Percentiles rank a stretch among this genome's conserved stretches.
Evolutionary conservation across 345 rosid genomes (phyloP).

Genomic region (Camelina laxa): DNA sequence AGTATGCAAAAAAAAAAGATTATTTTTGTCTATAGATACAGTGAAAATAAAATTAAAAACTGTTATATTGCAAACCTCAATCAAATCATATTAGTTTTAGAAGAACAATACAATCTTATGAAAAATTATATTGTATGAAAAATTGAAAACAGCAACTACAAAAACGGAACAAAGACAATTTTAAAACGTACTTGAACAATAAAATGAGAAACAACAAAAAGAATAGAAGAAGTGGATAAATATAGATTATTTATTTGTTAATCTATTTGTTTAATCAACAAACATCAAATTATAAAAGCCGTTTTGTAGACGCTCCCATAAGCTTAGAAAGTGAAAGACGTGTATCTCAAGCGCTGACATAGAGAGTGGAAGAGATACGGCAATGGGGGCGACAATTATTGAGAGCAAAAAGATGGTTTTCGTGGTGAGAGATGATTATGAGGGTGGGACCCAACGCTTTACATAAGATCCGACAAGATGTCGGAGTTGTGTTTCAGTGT

Average conservation of each 20-base stretch:
- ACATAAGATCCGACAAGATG: slow-evolving; percentile 41
- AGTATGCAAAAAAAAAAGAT: background rate
- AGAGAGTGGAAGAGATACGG: slow-evolving; percentile 1
- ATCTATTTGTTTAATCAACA: no score
- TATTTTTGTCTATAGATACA: no score
- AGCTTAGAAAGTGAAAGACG: background rate
- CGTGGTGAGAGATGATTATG: slow-evolving; percentile 16
- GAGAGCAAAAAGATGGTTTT: slow-evolving; percentile 28
- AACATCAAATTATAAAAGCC: background rate
- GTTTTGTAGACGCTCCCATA: background rate
- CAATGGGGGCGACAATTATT: slow-evolving; percentile 35
- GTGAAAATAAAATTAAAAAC: background rate
- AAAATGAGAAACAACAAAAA: background rate
- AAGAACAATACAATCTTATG: background rate
- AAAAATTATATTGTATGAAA: no score
- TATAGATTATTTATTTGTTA: background rate
- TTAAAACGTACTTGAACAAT: no score
- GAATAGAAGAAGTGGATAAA: background rate
- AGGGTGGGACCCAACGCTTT: slow-evolving; percentile 26
- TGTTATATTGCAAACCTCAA: background rate
- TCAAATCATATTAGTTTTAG: background rate
- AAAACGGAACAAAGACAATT: no score
- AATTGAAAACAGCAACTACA: no score
- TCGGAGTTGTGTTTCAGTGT: slow-evolving; percentile 34
- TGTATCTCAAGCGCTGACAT: background rate